phyloP scores from a whole-genome alignment of 139 green algal species.

The Desmodesmus armatus region DNA sequence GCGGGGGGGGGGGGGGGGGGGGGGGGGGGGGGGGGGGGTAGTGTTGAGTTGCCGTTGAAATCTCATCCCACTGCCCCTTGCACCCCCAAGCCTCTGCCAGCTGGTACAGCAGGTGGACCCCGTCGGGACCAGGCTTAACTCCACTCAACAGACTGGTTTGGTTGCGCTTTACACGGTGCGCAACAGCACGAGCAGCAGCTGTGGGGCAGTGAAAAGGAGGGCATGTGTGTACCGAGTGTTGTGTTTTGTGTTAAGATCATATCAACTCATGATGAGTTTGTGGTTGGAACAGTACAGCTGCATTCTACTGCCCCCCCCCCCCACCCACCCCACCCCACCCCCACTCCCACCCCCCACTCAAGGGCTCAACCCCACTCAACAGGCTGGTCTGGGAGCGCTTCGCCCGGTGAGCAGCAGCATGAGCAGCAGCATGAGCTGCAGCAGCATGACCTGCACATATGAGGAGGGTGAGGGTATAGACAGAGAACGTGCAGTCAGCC shows the following conservation, averaged over 20 bases:
- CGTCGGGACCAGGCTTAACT: conserved; percentile 12
- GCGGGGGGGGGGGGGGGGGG: no score
- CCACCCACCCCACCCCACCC: no score
- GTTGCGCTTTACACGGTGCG: not conserved
- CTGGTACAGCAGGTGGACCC: conserved; percentile 30
- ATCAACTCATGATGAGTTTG: no score
- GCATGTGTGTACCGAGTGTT: no score
- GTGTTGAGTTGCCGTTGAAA: not conserved
- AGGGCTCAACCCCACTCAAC: not conserved
- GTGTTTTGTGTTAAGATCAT: not conserved
- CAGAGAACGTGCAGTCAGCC: no score
- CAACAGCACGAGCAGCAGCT: conserved; percentile 15
- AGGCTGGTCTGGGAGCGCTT: not conserved
- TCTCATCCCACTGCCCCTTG: no score
- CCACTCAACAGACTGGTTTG: not conserved
- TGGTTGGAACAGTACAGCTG: no score
- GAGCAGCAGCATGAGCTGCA: no score
- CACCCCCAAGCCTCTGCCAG: conserved; percentile 15
- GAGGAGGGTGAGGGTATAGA: no score
- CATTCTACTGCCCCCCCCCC: no score
- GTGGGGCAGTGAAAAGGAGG: not conserved
- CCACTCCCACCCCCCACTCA: no score
- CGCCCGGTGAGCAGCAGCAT: conserved; percentile 11
- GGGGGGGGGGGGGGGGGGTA: not conserved
- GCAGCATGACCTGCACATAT: no score